Base-by-base conservation (phyloP, 2,329 filamentous ascomycete genomes). In the Diaporthe australafricana region DNA sequence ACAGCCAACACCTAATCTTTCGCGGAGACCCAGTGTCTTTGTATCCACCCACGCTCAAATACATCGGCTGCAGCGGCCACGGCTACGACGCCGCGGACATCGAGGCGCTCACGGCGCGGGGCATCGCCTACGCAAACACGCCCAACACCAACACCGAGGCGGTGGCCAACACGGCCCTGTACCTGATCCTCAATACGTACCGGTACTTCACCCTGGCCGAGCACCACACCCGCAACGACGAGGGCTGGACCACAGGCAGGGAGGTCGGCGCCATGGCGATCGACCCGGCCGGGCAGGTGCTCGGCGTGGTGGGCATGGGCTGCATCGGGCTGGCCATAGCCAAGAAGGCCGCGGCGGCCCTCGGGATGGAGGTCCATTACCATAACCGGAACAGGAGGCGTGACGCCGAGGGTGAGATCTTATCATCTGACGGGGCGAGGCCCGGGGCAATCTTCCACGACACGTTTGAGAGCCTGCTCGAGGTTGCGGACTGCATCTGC, bases 301-400 rank as follows among this genome's bases (percentile, higher is more conserved):
- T 81, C 2, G 81, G 77, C n/a, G 76, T 82, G 38, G 76, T 82
- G 25, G 81, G 81, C 3, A 76, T 81, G 66, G 81, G 81, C 9
- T 77, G 79, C 50, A 81, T 82, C 50, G 81, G 81, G 8, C 73
- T 77, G 30, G 75, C 76, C 5, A 77, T 80, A 57, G 80, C 77
- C 5, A 74, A 76, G 22, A 79, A 78, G 60, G 73, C 78, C 1
- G 74, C 77, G 9, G 47, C 63, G 2, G 78, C 75, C 1, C 76
- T 82, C 17, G 80, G 78, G 9, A 82, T 82, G 80, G 75, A 77
- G 45, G 56, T 70, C 4, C 74, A 77, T 35, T 82, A 82, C 63
- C 75, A 79, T 63, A 78, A 78, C 68, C 75, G 77, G 27, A 72
- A 72, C 30, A 55, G 35, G 63, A 68, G 63, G 48, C 35, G 11